Conservation (phyloP, 169 alveolate species). For the Cryptosporidium ryanae region DNA sequence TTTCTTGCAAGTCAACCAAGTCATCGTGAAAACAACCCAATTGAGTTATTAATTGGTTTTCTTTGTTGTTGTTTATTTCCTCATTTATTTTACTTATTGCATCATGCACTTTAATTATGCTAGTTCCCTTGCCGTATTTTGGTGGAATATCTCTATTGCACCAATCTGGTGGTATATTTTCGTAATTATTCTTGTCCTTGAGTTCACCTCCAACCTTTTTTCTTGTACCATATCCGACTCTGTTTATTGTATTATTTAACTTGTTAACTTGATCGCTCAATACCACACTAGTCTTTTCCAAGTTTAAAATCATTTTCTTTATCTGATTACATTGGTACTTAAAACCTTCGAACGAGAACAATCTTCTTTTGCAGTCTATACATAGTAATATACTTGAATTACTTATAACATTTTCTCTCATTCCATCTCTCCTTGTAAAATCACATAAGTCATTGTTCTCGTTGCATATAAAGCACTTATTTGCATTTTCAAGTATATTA, state of each 20-base stretch:
- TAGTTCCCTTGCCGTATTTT: constrained; percentile 33
- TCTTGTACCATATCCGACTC: neutral
- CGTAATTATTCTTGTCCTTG: no score
- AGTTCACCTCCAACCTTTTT: neutral
- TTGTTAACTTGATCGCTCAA: constrained; percentile 31
- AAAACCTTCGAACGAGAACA: constrained; percentile 64
- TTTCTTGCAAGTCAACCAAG: constrained; percentile 40
- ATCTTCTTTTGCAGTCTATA: constrained; percentile 42
- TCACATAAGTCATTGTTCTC: neutral
- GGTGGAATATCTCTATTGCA: constrained; percentile 66
- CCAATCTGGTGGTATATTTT: constrained; percentile 43
- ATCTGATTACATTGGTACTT: constrained; percentile 62
- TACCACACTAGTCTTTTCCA: constrained; percentile 40
- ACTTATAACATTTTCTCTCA: neutral
- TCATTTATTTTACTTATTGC: constrained; percentile 33
- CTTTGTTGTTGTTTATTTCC: neutral
- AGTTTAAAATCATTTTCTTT: constrained; percentile 26
- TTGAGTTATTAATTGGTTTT: constrained; percentile 8
- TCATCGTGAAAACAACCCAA: constrained; percentile 23
- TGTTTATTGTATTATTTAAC: neutral
- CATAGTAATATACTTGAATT: neutral
- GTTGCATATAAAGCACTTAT: constrained; percentile 24
- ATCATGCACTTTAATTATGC: neutral
- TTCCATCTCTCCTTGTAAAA: neutral
- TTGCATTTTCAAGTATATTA: neutral